Percentiles rank a stretch among this genome's conserved stretches.
Evolutionary conservation across 2,329 filamentous ascomycete genomes (phyloP).

Genomic region (Fusarium continuum): DNA sequence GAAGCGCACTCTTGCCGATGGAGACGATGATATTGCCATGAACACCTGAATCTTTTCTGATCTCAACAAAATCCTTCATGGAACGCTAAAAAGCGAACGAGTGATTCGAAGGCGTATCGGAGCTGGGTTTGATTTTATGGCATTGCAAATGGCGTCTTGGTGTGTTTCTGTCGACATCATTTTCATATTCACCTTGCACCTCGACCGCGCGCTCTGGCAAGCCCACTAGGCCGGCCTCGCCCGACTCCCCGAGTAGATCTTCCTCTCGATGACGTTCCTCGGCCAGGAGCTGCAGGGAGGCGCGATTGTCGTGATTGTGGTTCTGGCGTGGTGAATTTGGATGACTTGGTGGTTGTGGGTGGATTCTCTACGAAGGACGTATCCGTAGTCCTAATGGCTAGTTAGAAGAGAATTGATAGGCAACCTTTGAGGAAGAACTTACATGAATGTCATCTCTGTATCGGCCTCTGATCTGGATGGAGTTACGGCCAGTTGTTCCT

Average conservation of each 20-base stretch:
- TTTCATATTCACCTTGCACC: slow-evolving; percentile 53
- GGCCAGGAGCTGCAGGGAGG: slow-evolving; percentile 53
- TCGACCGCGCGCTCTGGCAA: slow-evolving; percentile 57
- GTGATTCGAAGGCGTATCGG: slow-evolving; percentile 8
- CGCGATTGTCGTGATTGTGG: slow-evolving; percentile 54
- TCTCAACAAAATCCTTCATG: slow-evolving; percentile 6
- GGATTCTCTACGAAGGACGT: slow-evolving; percentile 92
- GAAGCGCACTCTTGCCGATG: slow-evolving; percentile 21
- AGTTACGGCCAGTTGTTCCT: slow-evolving; percentile 52
- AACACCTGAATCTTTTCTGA: slow-evolving; percentile 38
- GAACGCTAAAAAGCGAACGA: background rate
- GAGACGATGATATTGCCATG: slow-evolving; percentile 48
- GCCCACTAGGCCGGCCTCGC: slow-evolving; percentile 56
- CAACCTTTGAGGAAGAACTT: slow-evolving; percentile 47
- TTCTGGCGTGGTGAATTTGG: slow-evolving; percentile 57
- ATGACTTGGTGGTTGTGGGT: slow-evolving; percentile 60
- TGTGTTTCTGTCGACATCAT: slow-evolving; percentile 11
- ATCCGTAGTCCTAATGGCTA: slow-evolving; percentile 77
- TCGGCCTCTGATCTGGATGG: slow-evolving; percentile 53
- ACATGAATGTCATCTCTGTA: slow-evolving; percentile 88
- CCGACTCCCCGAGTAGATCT: slow-evolving; percentile 41
- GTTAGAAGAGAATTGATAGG: slow-evolving; percentile 23
- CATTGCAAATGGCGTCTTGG: slow-evolving; percentile 29
- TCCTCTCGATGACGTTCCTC: slow-evolving; percentile 51
- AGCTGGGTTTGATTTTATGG: slow-evolving; percentile 11